Percentiles rank a stretch among this genome's conserved stretches.
phyloP scores from a whole-genome alignment of 2,329 filamentous ascomycete species.

The Exophiala phaeomuriformis region DNA sequence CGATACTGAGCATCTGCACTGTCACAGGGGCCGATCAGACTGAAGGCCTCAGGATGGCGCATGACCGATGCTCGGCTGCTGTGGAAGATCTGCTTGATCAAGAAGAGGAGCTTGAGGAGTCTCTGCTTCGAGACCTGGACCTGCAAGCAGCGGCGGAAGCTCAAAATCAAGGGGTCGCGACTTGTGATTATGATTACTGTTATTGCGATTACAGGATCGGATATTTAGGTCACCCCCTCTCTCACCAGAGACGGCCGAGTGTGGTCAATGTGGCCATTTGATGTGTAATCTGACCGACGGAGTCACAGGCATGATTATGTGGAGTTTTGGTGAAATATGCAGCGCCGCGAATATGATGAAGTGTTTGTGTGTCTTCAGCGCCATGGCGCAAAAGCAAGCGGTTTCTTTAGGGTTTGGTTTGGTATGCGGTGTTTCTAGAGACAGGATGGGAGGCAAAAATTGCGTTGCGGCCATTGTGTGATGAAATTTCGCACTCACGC shows the following conservation, averaged over 20 bases:
- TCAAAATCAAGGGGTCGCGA: conserved; percentile 8
- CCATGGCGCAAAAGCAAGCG: no score
- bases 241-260: conserved; percentile 14
- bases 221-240: background rate
- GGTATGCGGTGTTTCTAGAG: no score
- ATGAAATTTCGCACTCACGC: no score
- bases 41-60: conserved; percentile 23
- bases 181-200: conserved; percentile 7
- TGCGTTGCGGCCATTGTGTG: no score
- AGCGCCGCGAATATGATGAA: no score
- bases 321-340: no score
- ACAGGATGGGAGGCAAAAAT: no score
- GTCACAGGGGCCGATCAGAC: conserved; percentile 24
- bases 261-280: conserved; percentile 14
- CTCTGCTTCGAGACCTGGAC: conserved; percentile 13
- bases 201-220: background rate
- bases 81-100: conserved; percentile 25
- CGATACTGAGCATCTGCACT: conserved; percentile 26
- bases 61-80: conserved; percentile 21
- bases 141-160: no score
- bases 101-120: conserved; percentile 24
- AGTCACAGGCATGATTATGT: no score
- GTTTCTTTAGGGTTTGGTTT: no score
- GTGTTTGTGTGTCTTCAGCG: no score
- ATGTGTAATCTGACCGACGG: background rate